Percentiles rank a stretch among this genome's conserved stretches.
These are phyloP conservation scores for Cyberlindnera maritima DNA, from an alignment of 805 yeast genomes.

Conservation along the genomic window DNA sequence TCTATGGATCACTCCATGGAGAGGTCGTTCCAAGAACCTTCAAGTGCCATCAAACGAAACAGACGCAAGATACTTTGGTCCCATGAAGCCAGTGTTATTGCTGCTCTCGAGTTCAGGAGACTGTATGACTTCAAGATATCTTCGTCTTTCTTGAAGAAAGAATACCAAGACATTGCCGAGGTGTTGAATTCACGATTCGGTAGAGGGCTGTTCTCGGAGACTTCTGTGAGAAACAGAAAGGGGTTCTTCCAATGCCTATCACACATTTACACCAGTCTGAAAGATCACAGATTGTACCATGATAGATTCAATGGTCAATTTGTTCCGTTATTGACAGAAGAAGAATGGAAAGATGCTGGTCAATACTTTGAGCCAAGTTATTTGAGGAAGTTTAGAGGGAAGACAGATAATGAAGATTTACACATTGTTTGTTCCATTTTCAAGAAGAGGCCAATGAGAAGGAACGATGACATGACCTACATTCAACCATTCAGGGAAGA, in stretches of 20 bases:
- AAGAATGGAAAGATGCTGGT: constrained; percentile 11
- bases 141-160: constrained; percentile 17
- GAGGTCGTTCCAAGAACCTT: constrained; percentile 3
- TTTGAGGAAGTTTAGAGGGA: constrained; percentile 15
- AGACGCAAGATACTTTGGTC: constrained; percentile 15
- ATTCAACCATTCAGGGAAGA: neutral
- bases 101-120: constrained; percentile 16
- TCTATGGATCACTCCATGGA: constrained; percentile 7
- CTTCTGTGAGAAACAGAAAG: constrained; percentile 19
- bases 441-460: constrained; percentile 15
- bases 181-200: constrained; percentile 10
- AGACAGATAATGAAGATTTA: constrained; percentile 15
- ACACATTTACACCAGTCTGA: constrained; percentile 12
- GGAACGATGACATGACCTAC: neutral
- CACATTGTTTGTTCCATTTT: constrained; percentile 14
- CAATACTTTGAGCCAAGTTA: constrained; percentile 18
- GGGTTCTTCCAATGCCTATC: constrained; percentile 19
- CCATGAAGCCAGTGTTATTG: constrained; percentile 15
- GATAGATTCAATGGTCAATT: constrained; percentile 6
- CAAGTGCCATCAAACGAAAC: neutral
- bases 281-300: constrained; percentile 1
- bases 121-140: constrained; percentile 12
- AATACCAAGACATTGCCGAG: constrained; percentile 15
- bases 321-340: constrained; percentile 9
- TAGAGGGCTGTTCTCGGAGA: constrained; percentile 11